phyloP scores from a whole-genome alignment of 768 basidiomycete genomes.

The Boletus eberwhitei region DNA sequence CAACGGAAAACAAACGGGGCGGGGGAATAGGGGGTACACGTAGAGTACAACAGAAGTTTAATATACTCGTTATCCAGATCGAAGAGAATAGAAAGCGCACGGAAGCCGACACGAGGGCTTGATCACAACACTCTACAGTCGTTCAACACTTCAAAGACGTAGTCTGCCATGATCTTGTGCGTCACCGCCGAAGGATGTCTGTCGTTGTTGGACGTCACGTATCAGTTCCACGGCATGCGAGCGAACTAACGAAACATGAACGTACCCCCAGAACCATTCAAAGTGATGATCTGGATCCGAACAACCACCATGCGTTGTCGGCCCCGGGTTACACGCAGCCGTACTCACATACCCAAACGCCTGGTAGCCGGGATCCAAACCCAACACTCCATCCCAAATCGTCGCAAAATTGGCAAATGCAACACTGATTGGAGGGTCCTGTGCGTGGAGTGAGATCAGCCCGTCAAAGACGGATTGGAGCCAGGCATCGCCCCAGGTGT shows the following conservation, averaged over 20 bases:
- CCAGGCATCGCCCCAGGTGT: constrained; percentile 43
- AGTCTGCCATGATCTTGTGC: constrained; percentile 52
- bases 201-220: background rate
- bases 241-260: background rate
- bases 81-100: background rate
- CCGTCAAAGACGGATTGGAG: constrained; percentile 45
- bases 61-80: background rate
- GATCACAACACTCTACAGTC: constrained; percentile 25
- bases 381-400: constrained; percentile 50
- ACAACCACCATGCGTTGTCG: constrained; percentile 35
- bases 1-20: background rate
- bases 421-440: constrained; percentile 33
- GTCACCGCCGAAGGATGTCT: constrained; percentile 52
- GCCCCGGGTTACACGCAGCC: constrained; percentile 34
- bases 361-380: constrained; percentile 39
- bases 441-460: constrained; percentile 34
- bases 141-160: constrained; percentile 39
- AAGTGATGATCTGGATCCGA: constrained; percentile 47
- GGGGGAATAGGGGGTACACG: background rate
- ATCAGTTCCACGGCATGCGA: background rate
- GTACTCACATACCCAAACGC: constrained; percentile 49
- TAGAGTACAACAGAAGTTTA: background rate
- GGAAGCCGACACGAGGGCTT: background rate
- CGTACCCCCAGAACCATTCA: constrained; percentile 51
- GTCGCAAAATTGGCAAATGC: constrained; percentile 47